Conservation (phyloP, 2,329 filamentous ascomycete species). For the Blastomyces parvus region DNA sequence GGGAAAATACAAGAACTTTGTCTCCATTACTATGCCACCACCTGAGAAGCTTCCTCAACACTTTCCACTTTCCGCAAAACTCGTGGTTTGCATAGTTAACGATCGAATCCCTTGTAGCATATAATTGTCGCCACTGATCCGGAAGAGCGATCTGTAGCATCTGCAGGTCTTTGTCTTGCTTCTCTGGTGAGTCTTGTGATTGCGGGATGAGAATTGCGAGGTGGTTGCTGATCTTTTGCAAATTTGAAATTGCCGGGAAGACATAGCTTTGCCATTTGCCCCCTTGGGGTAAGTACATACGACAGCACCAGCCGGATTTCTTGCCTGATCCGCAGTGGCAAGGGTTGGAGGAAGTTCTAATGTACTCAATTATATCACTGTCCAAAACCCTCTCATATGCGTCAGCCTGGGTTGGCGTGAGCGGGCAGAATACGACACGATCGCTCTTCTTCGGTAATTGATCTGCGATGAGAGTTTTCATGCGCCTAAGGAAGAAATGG, state of each 20-base stretch:
- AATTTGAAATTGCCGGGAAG: slow-evolving; percentile 70
- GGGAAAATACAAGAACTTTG: slow-evolving; percentile 92
- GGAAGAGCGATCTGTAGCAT: slow-evolving; percentile 68
- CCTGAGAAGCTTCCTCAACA: slow-evolving; percentile 72
- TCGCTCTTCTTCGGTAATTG: slow-evolving; percentile 94
- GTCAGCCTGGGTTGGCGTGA: slow-evolving; percentile 68
- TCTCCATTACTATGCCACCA: slow-evolving; percentile 87
- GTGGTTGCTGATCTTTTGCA: slow-evolving; percentile 88
- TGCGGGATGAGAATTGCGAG: slow-evolving; percentile 75
- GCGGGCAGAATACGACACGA: slow-evolving; percentile 84
- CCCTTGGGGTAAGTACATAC: slow-evolving; percentile 49
- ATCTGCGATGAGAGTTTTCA: slow-evolving; percentile 85
- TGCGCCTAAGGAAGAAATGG: slow-evolving; percentile 78
- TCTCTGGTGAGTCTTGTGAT: slow-evolving; percentile 54
- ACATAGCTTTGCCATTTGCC: slow-evolving; percentile 65
- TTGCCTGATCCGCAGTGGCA: slow-evolving; percentile 63
- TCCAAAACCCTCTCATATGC: slow-evolving; percentile 79
- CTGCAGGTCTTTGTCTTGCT: slow-evolving; percentile 66
- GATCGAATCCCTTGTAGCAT: slow-evolving; percentile 66
- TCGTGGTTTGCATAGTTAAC: slow-evolving; percentile 73
- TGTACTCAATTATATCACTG: slow-evolving; percentile 57
- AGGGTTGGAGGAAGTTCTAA: slow-evolving; percentile 56
- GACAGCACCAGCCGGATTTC: slow-evolving; percentile 75
- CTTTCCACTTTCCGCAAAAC: slow-evolving; percentile 95
- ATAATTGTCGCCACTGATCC: slow-evolving; percentile 62